A percentile compares a stretch with the other conserved stretches of the same genome.
phyloP scores from a whole-genome alignment of 305 asterid species.

The Fraxinus nigra region DNA sequence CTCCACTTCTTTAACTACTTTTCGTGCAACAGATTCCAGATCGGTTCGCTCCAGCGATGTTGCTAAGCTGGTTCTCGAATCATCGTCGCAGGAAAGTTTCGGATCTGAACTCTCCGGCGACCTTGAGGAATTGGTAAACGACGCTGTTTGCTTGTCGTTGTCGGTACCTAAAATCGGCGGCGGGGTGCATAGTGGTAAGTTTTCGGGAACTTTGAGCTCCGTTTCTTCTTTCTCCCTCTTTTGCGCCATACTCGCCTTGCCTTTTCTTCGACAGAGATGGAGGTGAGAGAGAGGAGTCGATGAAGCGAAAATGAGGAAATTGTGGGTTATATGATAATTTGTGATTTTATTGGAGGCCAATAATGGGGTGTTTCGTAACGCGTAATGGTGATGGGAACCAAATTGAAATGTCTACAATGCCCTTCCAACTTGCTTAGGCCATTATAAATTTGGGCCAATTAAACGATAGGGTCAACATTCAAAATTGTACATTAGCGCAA shows the following conservation, averaged over 20 bases:
- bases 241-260: constrained; percentile 25
- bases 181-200: constrained; percentile 23
- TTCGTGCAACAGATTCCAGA: constrained; percentile 1
- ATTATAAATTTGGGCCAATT: too few species aligned
- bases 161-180: neutral
- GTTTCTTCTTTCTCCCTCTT: constrained; percentile 35
- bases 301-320: neutral
- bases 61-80: constrained; percentile 16
- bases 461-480: neutral
- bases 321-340: neutral
- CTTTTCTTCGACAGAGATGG: neutral
- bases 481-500: neutral
- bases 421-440: neutral
- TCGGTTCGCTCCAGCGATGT: constrained; percentile 18
- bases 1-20: neutral
- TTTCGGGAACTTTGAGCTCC: constrained; percentile 32
- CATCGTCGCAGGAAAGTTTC: constrained; percentile 10
- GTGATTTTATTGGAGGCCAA: neutral
- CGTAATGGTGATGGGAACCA: neutral
- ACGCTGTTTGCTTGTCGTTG: constrained; percentile 5
- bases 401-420: neutral
- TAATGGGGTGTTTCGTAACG: neutral
- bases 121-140: constrained; percentile 19
- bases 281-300: neutral
- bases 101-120: constrained; percentile 28